These are phyloP conservation scores for Clonostachys solani DNA, from an alignment of 2,329 filamentous ascomycete species.

Conservation along the genomic window DNA sequence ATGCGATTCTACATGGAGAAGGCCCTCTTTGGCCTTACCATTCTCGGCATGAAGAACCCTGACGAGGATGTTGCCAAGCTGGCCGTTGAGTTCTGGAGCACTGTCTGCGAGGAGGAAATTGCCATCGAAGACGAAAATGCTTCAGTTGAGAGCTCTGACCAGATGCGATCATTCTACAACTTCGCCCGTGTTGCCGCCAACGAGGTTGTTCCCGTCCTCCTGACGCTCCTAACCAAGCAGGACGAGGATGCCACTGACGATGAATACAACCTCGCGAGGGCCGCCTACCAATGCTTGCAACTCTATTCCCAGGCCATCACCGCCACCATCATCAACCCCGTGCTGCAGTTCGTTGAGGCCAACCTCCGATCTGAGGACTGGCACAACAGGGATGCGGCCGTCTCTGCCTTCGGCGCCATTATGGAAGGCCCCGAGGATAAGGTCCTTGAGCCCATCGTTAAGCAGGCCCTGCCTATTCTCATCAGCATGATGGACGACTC, in stretches of 20 bases:
- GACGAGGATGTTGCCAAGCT: constrained; percentile 98
- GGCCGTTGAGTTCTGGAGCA: constrained; percentile 99
- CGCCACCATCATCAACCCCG: constrained; percentile 76
- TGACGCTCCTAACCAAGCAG: constrained; percentile 89
- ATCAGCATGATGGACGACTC: constrained; percentile 90
- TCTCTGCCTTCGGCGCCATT: constrained; percentile 95
- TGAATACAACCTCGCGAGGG: constrained; percentile 94
- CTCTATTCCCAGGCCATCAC: constrained; percentile 92
- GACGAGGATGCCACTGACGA: constrained; percentile 96
- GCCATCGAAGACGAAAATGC: constrained; percentile 96
- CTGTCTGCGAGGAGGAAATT: constrained; percentile 98
- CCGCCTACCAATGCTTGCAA: constrained; percentile 93
- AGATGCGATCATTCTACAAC: constrained; percentile 91
- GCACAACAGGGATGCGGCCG: constrained; percentile 91
- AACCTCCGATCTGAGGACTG: constrained; percentile 90
- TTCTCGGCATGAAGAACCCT: constrained; percentile 96
- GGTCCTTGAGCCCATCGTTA: constrained; percentile 87
- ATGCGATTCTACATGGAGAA: constrained; percentile 99
- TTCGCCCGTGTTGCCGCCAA: constrained; percentile 89
- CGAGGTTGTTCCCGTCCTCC: constrained; percentile 89
- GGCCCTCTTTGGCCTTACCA: constrained; percentile 93
- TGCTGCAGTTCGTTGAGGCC: constrained; percentile 86
- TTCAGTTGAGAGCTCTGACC: constrained; percentile 68
- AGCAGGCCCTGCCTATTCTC: constrained; percentile 87
- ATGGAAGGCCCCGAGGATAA: constrained; percentile 98